Conservation (phyloP, 805 yeast genomes). For the Cyberlindnera americana region DNA sequence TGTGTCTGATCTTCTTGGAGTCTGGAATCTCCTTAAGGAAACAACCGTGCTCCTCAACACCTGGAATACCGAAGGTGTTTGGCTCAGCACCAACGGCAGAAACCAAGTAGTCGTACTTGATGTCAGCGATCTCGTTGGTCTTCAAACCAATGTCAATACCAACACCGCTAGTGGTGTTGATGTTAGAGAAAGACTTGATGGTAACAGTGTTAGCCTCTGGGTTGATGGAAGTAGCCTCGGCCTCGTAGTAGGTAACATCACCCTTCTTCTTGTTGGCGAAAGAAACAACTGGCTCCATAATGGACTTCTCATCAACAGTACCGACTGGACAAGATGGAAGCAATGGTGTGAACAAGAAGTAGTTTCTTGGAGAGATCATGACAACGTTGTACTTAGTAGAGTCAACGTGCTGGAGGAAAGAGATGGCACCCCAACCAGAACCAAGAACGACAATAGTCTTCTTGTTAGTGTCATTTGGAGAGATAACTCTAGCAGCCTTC, state of each 20-base stretch:
- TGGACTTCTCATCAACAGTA: conserved; percentile 83
- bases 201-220: conserved; percentile 67
- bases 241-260: conserved; percentile 81
- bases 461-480: conserved; percentile 31
- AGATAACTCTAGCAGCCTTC: conserved; percentile 37
- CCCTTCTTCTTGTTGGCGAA: conserved; percentile 78
- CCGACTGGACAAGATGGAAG: conserved; percentile 94
- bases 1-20: conserved; percentile 75
- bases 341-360: conserved; percentile 89
- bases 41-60: conserved; percentile 78
- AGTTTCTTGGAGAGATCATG: conserved; percentile 88
- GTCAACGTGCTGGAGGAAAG: conserved; percentile 79
- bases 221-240: conserved; percentile 84
- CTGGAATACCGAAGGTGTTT: conserved; percentile 90
- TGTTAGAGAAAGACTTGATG: conserved; percentile 42
- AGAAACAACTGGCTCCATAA: conserved; percentile 89
- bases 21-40: conserved; percentile 89
- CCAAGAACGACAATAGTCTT: conserved; percentile 63
- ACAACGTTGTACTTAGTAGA: conserved; percentile 85
- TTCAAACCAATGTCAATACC: conserved; percentile 32
- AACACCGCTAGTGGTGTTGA: conserved; percentile 36
- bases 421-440: conserved; percentile 94
- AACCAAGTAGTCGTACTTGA: conserved; percentile 77
- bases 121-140: conserved; percentile 40
- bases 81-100: conserved; percentile 94